These are phyloP conservation scores for Papiliotrema nemorosa DNA, from an alignment of 1,284 basidiomycete species.

Conservation along the genomic window DNA sequence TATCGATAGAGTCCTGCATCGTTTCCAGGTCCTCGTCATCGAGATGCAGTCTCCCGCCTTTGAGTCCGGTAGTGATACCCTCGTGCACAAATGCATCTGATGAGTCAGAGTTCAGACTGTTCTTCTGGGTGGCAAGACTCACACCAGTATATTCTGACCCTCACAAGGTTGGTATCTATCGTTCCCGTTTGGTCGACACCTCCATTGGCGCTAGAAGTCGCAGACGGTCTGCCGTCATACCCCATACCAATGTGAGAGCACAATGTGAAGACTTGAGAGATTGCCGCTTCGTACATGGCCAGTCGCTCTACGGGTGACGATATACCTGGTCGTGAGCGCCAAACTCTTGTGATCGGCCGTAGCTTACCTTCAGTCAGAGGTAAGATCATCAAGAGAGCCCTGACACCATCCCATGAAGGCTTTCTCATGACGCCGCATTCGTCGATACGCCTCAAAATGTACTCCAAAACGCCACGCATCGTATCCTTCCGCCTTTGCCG, in stretches of 20 bases:
- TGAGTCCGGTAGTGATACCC: conserved; percentile 68
- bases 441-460: conserved; percentile 73
- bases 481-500: conserved; percentile 49
- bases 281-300: conserved; percentile 60
- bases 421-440: conserved; percentile 70
- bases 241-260: conserved; percentile 59
- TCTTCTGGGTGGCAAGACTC: conserved; percentile 7
- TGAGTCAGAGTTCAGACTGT: not conserved
- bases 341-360: not conserved
- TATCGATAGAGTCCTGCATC: conserved; percentile 64
- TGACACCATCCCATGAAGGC: conserved; percentile 79
- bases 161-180: conserved; percentile 50
- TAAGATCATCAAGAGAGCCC: conserved; percentile 67
- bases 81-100: conserved; percentile 68
- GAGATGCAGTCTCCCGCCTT: conserved; percentile 66
- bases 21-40: conserved; percentile 64
- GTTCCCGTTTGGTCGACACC: conserved; percentile 51
- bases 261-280: conserved; percentile 66
- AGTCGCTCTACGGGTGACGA: conserved; percentile 57
- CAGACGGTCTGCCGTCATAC: conserved; percentile 53
- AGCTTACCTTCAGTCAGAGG: conserved; percentile 73
- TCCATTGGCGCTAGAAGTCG: conserved; percentile 24
- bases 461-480: conserved; percentile 61
- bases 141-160: conserved; percentile 77
- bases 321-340: conserved; percentile 43